Conservation (phyloP, 2,329 filamentous ascomycete species). For the Sporothrix schenckii region DNA sequence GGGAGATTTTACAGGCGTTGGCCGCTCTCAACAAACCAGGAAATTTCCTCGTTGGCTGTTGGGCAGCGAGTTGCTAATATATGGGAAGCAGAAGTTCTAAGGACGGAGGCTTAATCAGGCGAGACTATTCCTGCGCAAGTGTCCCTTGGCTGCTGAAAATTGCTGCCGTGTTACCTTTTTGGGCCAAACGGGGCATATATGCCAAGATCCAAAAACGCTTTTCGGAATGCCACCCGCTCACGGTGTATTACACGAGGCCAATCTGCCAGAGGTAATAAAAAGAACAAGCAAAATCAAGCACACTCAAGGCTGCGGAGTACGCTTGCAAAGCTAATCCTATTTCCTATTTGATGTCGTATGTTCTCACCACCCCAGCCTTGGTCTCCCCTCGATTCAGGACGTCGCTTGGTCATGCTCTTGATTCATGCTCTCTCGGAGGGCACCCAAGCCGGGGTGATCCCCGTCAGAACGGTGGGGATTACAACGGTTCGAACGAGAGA, state of each 20-base stretch:
- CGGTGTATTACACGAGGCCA: background rate
- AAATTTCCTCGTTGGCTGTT: background rate
- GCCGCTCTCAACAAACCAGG: background rate
- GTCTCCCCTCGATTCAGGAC: background rate
- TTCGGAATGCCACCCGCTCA: slow-evolving; percentile 25
- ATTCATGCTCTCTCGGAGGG: background rate
- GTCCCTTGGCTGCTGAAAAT: background rate
- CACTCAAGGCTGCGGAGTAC: too few species aligned
- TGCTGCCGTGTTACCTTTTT: slow-evolving; percentile 2
- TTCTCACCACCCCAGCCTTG: background rate
- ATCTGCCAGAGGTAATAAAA: background rate
- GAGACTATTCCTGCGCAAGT: background rate
- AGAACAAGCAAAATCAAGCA: background rate
- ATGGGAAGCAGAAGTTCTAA: background rate
- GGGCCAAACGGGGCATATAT: slow-evolving; percentile 17
- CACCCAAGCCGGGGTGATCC: background rate
- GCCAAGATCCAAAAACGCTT: slow-evolving; percentile 28
- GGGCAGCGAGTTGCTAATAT: background rate
- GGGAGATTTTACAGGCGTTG: background rate
- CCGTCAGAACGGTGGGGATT: background rate
- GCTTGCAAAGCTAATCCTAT: too few species aligned
- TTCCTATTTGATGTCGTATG: too few species aligned
- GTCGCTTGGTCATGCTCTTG: background rate
- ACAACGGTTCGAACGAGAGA: background rate
- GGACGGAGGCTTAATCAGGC: background rate